Percentiles rank a stretch among this genome's conserved stretches.
These are phyloP conservation scores for Metschnikowia dekortorum DNA, from an alignment of 805 yeast genomes.

Conservation along the genomic window DNA sequence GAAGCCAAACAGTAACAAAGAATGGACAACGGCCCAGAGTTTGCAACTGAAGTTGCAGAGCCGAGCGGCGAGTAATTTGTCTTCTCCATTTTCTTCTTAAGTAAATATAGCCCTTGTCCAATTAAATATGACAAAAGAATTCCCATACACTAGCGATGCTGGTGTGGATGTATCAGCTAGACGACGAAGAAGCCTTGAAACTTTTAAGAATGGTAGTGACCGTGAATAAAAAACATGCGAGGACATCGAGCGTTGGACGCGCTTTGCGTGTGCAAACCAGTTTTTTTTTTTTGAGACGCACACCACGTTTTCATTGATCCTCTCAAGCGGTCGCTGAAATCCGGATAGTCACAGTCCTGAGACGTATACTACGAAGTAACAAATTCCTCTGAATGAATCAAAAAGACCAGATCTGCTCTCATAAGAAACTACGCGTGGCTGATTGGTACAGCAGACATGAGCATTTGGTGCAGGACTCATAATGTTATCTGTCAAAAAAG, in stretches of 20 bases:
- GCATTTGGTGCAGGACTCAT: not conserved
- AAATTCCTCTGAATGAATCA: not conserved
- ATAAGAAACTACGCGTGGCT: too few species aligned
- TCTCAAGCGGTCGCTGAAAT: not conserved
- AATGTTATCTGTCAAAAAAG: not conserved
- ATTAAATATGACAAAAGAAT: conserved; percentile 36
- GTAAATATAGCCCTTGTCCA: conserved; percentile 31
- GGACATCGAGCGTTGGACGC: conserved; percentile 2
- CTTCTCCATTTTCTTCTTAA: conserved; percentile 35
- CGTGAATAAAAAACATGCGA: conserved; percentile 2
- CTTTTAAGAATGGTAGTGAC: not conserved
- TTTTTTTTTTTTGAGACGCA: not conserved
- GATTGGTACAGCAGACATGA: not conserved
- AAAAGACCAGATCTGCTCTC: not conserved
- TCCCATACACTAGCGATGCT: conserved; percentile 30
- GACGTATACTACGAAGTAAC: not conserved
- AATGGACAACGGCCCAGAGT: conserved; percentile 66
- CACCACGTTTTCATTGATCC: not conserved
- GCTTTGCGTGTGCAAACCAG: not conserved
- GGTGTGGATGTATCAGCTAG: not conserved
- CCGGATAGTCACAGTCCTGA: not conserved
- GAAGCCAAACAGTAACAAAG: conserved; percentile 88
- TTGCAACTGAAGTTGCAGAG: conserved; percentile 34
- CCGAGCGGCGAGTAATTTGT: conserved; percentile 21
- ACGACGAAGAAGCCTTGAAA: not conserved